phyloP scores from a whole-genome alignment of 225 moss, liverwort and hornwort species.

The Anthoceros angustus region DNA sequence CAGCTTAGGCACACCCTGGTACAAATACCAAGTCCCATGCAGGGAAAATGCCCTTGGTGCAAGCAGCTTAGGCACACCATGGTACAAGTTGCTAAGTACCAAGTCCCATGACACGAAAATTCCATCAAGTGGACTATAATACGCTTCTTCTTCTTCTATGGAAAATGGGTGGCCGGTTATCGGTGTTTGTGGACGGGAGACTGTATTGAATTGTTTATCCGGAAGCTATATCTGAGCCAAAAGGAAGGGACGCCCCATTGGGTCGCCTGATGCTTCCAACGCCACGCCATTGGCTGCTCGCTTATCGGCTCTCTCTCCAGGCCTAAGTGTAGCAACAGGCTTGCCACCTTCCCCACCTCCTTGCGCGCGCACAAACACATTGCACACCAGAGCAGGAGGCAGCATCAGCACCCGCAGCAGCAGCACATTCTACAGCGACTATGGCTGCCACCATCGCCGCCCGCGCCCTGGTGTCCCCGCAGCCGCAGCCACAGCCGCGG shows the following conservation, averaged over 20 bases:
- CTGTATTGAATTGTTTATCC: neutral
- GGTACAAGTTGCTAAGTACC: too few relatives aligned
- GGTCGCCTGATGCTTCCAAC: neutral
- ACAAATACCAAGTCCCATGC: too few relatives aligned
- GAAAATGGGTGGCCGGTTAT: too few relatives aligned
- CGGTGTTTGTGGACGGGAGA: too few relatives aligned
- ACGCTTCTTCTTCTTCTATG: too few relatives aligned
- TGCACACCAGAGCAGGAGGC: neutral
- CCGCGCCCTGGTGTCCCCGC: slow-evolving; percentile 1
- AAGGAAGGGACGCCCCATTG: neutral
- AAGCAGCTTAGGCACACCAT: too few relatives aligned
- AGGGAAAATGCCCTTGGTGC: too few relatives aligned
- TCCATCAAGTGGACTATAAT: too few relatives aligned
- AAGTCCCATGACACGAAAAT: too few relatives aligned
- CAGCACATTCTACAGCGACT: neutral
- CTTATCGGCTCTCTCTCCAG: slow-evolving; percentile 1
- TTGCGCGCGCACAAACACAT: neutral
- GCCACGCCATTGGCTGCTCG: neutral
- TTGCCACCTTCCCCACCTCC: neutral
- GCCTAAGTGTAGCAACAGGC: neutral
- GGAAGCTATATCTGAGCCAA: neutral
- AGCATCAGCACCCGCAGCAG: neutral
- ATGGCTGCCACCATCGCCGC: slow-evolving; percentile 5
- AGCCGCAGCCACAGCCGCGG: neutral
- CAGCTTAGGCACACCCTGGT: too few relatives aligned